These are phyloP conservation scores for Naganishia albida DNA, from an alignment of 1,284 basidiomycete species.

Conservation along the genomic window DNA sequence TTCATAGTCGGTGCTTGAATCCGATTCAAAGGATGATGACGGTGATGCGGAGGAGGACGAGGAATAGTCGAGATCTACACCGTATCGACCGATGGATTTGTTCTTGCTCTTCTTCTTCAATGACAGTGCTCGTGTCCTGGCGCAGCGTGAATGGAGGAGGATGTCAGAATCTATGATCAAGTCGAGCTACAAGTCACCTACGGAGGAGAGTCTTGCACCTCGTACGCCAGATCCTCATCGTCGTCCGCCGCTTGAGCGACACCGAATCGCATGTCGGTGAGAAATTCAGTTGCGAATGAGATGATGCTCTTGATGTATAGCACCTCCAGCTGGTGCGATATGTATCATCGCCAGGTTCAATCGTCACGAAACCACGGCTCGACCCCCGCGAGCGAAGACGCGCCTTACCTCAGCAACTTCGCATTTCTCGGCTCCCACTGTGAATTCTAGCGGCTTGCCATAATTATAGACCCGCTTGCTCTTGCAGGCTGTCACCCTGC, in stretches of 20 bases:
- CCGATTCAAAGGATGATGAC: slow-evolving; percentile 11
- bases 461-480: neutral
- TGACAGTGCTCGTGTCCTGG: neutral
- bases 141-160: neutral
- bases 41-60: slow-evolving; percentile 19
- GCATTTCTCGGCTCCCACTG: neutral
- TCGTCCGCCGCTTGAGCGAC: slow-evolving; percentile 15
- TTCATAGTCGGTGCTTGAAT: slow-evolving; percentile 13
- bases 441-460: slow-evolving; percentile 1
- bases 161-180: neutral
- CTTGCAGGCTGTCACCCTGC: neutral
- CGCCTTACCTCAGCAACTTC: slow-evolving; percentile 2
- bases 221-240: slow-evolving; percentile 25
- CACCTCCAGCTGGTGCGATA: too few relatives aligned
- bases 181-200: neutral
- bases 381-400: too few relatives aligned
- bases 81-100: slow-evolving; percentile 4
- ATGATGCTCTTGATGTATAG: too few relatives aligned
- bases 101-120: neutral
- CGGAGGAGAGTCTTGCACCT: slow-evolving; percentile 24
- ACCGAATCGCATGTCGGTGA: slow-evolving; percentile 12
- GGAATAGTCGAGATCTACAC: slow-evolving; percentile 19
- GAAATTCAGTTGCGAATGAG: too few relatives aligned
- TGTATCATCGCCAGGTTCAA: too few relatives aligned
- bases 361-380: too few relatives aligned